Percentiles rank a stretch among this genome's conserved stretches.
Evolutionary conservation across 345 rosid genomes (phyloP).

Genomic region (Hibiscus trionum): DNA sequence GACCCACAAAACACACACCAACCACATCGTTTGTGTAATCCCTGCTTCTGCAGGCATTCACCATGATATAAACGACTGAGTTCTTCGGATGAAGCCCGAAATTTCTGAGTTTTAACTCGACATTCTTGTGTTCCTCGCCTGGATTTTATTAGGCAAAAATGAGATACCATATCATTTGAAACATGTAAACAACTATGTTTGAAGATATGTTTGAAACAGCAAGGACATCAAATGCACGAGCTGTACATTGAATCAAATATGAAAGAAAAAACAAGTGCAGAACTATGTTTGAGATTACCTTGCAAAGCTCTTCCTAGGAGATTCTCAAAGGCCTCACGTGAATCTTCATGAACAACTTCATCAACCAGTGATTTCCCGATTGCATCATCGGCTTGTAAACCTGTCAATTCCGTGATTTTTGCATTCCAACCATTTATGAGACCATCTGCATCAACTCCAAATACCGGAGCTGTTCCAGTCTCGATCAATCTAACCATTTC

Average conservation of each 20-base stretch:
- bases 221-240: not conserved
- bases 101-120: constrained; percentile 58
- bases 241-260: not conserved
- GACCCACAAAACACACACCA: constrained; percentile 84
- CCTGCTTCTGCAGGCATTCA: constrained; percentile 75
- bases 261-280: not conserved
- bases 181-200: not conserved
- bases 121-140: constrained; percentile 70
- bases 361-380: constrained; percentile 62
- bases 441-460: constrained; percentile 74
- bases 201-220: not conserved
- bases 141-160: constrained; percentile 10
- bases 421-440: constrained; percentile 79
- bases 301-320: constrained; percentile 54
- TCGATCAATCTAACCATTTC: constrained; percentile 89
- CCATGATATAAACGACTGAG: constrained; percentile 38
- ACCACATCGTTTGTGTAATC: constrained; percentile 42
- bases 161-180: not conserved
- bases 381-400: constrained; percentile 51
- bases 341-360: constrained; percentile 64
- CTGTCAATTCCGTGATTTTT: constrained; percentile 66
- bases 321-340: constrained; percentile 33
- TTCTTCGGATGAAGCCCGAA: constrained; percentile 37
- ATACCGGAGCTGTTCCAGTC: constrained; percentile 77
- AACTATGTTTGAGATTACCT: constrained; percentile 29